These are phyloP conservation scores for Diophrys sp. DNA, from an alignment of 73 alveolate species.

Conservation along the genomic window DNA sequence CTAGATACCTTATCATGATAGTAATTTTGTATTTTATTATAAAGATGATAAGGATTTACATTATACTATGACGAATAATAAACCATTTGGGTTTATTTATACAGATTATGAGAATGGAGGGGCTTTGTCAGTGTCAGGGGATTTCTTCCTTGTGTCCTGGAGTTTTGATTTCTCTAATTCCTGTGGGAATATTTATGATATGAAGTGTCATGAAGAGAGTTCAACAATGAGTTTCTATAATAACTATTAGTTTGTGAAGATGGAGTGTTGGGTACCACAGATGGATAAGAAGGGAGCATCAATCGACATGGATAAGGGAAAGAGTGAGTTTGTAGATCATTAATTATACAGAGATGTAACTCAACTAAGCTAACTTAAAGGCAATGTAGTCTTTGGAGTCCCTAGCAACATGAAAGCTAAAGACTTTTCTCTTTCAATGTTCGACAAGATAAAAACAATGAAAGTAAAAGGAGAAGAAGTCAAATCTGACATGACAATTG, in stretches of 20 bases:
- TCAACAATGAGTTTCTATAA: slow-evolving; percentile 24
- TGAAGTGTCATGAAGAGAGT: slow-evolving; percentile 64
- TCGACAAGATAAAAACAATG: slow-evolving; percentile 16
- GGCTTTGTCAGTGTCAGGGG: slow-evolving; percentile 49
- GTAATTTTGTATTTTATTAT: slow-evolving; percentile 52
- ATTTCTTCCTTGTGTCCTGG: slow-evolving; percentile 59
- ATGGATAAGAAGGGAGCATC: no score
- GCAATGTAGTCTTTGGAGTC: slow-evolving; percentile 51
- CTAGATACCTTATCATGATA: slow-evolving; percentile 46
- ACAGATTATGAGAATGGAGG: slow-evolving; percentile 63
- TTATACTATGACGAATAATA: slow-evolving; percentile 47
- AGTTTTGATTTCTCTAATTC: slow-evolving; percentile 41
- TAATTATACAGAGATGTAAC: slow-evolving; percentile 14
- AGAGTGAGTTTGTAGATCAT: slow-evolving; percentile 11
- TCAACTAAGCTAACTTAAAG: slow-evolving; percentile 36
- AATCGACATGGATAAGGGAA: no score
- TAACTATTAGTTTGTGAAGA: slow-evolving; percentile 14
- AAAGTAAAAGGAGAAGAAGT: neutral
- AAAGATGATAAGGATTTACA: slow-evolving; percentile 41
- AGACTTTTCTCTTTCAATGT: slow-evolving; percentile 4
- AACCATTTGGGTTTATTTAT: slow-evolving; percentile 65
- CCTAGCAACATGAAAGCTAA: slow-evolving; percentile 15
- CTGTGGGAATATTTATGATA: slow-evolving; percentile 62
- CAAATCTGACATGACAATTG: neutral
- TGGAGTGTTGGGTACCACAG: no score